Evolutionary conservation across 257 asterid species (phyloP), one percentile per base, ranked within the genome.

Genomic region (Fraxinus pennsylvanica): DNA sequence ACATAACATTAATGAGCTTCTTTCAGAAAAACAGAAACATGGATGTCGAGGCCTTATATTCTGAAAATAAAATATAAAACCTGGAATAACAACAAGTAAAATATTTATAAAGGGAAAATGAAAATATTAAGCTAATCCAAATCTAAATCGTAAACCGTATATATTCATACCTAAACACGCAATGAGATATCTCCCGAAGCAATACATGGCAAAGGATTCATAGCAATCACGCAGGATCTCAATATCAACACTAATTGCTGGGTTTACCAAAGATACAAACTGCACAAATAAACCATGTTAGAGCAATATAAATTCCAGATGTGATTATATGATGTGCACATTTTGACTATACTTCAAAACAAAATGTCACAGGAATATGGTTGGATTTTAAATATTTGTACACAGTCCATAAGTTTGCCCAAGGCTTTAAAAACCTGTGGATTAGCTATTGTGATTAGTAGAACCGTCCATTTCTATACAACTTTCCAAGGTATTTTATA

Each of bases 181-280:
- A 73, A 96, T 80, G 66, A 96, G 93, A 83, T 93, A 96, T 89
- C 99, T 93, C 85, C 99, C 98, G 85, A 96, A 96, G 94, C 98
- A 96, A 77, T 96, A 96, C 99, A 96, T 96, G 76, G 99, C 99
- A 86, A 96, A 91, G 74, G 99, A 91, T 82, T 96, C 99, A 83
- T 96, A 93, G 86, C 99, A 90, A 82, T 96, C 99, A 77, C 98
- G 99, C 65, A 91, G 92, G 85, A 96, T 96, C 87, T 87, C 98
- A 2, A 96, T 86, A 71, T 92, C 85, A 78, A 96, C 98, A 74
- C 96, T 93, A 38, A 93, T 92, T 38, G 91, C 82, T 50, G 99
- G 99, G 82, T 93, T 88, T 72, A 92, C 83, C 90, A 96, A 82
- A 1, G 99, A 93, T 27, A 90, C 77, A 84, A 93, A 93, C 99